phyloP scores from a whole-genome alignment of 192 early-diverging fungal species.

The Coemansia sp. region DNA sequence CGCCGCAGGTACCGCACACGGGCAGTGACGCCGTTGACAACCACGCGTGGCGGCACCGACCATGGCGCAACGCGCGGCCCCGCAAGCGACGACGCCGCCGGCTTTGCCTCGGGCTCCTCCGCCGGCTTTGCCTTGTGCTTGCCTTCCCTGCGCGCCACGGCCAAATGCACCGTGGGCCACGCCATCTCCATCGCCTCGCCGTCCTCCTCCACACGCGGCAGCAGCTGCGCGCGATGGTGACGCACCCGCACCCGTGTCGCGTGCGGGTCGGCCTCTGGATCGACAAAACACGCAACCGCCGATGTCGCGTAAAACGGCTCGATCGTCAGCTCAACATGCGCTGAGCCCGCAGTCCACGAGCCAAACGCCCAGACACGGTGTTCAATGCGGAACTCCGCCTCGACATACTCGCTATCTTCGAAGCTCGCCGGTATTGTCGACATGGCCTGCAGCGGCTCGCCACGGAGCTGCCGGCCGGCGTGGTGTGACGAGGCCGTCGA shows the following conservation, averaged over 20 bases:
- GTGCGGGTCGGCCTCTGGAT: slow-evolving; percentile 44
- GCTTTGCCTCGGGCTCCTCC: neutral
- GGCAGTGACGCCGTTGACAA: slow-evolving; percentile 20
- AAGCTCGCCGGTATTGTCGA: neutral
- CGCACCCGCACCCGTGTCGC: slow-evolving; percentile 41
- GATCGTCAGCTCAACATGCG: slow-evolving; percentile 8
- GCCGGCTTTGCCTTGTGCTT: neutral
- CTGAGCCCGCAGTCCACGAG: neutral
- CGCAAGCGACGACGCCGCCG: neutral
- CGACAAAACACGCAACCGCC: slow-evolving; percentile 41
- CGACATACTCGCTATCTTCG: slow-evolving; percentile 11
- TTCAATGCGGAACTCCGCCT: slow-evolving; percentile 41
- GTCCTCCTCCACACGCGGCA: slow-evolving; percentile 17
- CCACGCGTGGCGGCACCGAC: slow-evolving; percentile 43
- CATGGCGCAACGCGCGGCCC: slow-evolving; percentile 8
- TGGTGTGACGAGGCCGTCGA: slow-evolving; percentile 9
- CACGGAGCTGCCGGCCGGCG: neutral
- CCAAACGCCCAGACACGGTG: slow-evolving; percentile 41
- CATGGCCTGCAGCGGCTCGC: neutral
- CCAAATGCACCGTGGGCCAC: slow-evolving; percentile 32
- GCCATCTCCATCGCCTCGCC: slow-evolving; percentile 14
- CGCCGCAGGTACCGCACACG: slow-evolving; percentile 41
- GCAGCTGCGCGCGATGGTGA: slow-evolving; percentile 24
- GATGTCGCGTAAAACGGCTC: slow-evolving; percentile 25
- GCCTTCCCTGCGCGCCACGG: slow-evolving; percentile 1